A percentile compares a stretch with the other conserved stretches of the same genome.
Evolutionary conservation across 2,329 filamentous ascomycete species (phyloP).

Genomic region (Graphium sp.): DNA sequence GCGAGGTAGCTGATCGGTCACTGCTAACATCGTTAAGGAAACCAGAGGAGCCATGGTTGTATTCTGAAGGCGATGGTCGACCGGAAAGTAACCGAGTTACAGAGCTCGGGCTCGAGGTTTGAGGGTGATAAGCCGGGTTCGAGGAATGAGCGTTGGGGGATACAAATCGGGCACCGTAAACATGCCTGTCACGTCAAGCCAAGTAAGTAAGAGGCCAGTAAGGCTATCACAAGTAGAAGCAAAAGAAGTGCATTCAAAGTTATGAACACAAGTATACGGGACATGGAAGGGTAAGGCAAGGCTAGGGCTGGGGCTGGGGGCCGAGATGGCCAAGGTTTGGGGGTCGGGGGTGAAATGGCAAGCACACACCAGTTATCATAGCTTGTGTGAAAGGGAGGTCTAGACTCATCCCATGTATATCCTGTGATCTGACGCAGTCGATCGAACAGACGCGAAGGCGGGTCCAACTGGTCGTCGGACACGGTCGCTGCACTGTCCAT

Average conservation of each 20-base stretch:
- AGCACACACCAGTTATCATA: slow-evolving; percentile 69
- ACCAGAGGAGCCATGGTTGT: slow-evolving; percentile 14
- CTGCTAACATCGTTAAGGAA: slow-evolving; percentile 19
- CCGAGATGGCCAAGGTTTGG: neutral
- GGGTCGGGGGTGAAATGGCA: neutral
- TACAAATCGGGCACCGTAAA: slow-evolving; percentile 44
- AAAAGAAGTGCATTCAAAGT: neutral
- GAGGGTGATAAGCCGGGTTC: slow-evolving; percentile 24
- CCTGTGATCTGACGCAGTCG: slow-evolving; percentile 56
- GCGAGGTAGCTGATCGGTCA: slow-evolving; percentile 19
- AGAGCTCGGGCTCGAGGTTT: slow-evolving; percentile 24
- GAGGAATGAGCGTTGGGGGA: slow-evolving; percentile 30
- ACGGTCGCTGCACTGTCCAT: slow-evolving; percentile 34
- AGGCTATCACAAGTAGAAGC: neutral
- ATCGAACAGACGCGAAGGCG: slow-evolving; percentile 54
- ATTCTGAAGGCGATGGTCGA: slow-evolving; percentile 25
- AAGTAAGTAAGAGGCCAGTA: slow-evolving; percentile 5
- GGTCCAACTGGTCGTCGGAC: slow-evolving; percentile 39
- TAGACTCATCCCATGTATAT: slow-evolving; percentile 59
- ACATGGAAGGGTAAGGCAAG: neutral
- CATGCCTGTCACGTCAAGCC: slow-evolving; percentile 35
- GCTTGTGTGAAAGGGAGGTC: slow-evolving; percentile 41
- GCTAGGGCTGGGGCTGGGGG: neutral
- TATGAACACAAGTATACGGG: no score
- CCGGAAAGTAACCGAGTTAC: slow-evolving; percentile 22